Evolutionary conservation across 208 protist genomes (phyloP).

Genomic region (Zelonia costaricensis): DNA sequence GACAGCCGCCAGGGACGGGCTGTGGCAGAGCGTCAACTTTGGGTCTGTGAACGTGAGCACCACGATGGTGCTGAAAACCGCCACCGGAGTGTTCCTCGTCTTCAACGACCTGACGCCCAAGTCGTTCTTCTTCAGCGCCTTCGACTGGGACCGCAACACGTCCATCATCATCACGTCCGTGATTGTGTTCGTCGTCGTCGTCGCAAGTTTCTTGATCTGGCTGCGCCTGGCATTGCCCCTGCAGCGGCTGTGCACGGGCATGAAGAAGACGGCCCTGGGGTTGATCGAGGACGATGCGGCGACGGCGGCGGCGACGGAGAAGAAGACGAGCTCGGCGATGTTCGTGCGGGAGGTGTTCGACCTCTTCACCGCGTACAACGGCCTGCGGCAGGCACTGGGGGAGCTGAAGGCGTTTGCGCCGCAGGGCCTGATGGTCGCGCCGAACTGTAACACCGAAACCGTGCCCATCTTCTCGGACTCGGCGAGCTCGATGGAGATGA

Average conservation of each 20-base stretch:
- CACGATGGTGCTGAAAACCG: not conserved
- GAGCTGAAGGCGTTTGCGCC: slow-evolving; percentile 53
- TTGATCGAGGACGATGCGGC: slow-evolving; percentile 6
- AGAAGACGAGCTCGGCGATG: not conserved
- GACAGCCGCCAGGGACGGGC: not conserved
- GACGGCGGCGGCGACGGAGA: not conserved
- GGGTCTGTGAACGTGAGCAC: not conserved
- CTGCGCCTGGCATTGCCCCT: slow-evolving; percentile 26
- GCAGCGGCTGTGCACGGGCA: slow-evolving; percentile 32
- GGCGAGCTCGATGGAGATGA: not conserved
- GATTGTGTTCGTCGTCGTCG: slow-evolving; percentile 16
- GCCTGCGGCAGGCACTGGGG: slow-evolving; percentile 41
- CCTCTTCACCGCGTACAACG: slow-evolving; percentile 39
- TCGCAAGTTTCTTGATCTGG: slow-evolving; percentile 27
- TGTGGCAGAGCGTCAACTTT: not conserved
- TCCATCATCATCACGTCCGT: slow-evolving; percentile 22
- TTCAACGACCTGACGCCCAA: slow-evolving; percentile 31
- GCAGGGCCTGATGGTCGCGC: slow-evolving; percentile 39
- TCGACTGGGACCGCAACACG: slow-evolving; percentile 6
- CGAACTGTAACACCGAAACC: not conserved
- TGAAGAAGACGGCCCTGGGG: slow-evolving; percentile 26
- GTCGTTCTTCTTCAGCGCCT: slow-evolving; percentile 11
- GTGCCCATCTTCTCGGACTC: slow-evolving; percentile 1
- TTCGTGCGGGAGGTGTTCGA: slow-evolving; percentile 31
- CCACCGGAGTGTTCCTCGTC: slow-evolving; percentile 8